Evolutionary conservation across 225 moss, liverwort and hornwort species (phyloP).

Genomic region (Antitrichia curtipendula): DNA sequence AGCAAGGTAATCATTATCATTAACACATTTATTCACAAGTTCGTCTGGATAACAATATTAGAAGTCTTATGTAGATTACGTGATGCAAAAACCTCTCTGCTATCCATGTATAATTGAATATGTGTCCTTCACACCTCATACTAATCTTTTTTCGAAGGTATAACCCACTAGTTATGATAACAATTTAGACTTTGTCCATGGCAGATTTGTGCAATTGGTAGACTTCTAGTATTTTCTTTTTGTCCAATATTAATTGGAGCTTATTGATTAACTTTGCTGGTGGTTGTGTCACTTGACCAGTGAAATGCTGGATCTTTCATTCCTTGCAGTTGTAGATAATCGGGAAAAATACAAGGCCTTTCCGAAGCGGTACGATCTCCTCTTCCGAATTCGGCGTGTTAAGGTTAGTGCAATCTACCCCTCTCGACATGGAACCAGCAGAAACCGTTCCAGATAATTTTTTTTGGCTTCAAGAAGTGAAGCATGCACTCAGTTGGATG

Average conservation of each 20-base stretch:
- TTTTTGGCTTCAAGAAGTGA: background rate
- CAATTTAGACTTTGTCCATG: background rate
- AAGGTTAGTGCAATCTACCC: constrained; percentile 41
- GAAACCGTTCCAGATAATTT: background rate
- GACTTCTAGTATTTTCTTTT: background rate
- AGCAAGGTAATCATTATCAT: constrained; percentile 51
- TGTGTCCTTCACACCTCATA: background rate
- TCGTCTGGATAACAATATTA: background rate
- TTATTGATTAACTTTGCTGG: constrained; percentile 4
- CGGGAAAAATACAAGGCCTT: constrained; percentile 65
- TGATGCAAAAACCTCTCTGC: background rate
- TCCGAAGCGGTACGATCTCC: constrained; percentile 78
- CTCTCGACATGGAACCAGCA: background rate
- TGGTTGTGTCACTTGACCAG: constrained; percentile 43
- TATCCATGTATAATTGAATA: background rate
- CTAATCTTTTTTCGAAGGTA: background rate
- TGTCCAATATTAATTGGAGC: background rate
- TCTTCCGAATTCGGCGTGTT: constrained; percentile 86
- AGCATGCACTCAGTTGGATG: background rate
- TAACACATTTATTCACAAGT: background rate
- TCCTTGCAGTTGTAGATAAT: constrained; percentile 65
- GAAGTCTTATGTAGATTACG: background rate
- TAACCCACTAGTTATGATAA: background rate
- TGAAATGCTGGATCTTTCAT: constrained; percentile 77
- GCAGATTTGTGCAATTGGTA: background rate